Percentiles rank a stretch among this genome's conserved stretches.
phyloP scores from a whole-genome alignment of 192 early-diverging fungal species.

The Umbelopsis ramanniana region DNA sequence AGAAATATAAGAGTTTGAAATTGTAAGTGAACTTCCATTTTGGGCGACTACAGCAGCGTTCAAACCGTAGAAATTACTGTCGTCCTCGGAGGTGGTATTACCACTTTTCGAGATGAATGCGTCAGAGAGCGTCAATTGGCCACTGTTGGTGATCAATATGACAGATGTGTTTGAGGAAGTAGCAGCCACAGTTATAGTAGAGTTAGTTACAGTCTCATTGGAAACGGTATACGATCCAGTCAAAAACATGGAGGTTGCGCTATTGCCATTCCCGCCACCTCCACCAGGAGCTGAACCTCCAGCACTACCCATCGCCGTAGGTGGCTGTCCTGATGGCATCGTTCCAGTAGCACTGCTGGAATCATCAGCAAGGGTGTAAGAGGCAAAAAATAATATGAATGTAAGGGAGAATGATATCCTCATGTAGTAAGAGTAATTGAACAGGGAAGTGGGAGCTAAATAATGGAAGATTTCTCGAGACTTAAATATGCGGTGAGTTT shows the following conservation, averaged over 20 bases:
- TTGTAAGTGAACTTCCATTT: not conserved
- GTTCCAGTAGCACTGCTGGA: no score
- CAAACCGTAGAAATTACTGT: not conserved
- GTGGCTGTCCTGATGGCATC: not conserved
- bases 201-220: not conserved
- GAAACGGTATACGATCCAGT: not conserved
- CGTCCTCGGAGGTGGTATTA: not conserved
- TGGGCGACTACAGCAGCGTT: not conserved
- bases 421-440: no score
- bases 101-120: not conserved
- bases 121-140: not conserved
- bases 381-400: no score
- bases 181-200: not conserved
- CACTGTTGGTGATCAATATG: not conserved
- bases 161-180: not conserved
- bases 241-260: not conserved
- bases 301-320: not conserved
- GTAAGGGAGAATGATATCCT: no score
- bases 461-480: no score
- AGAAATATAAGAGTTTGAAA: not conserved
- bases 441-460: no score
- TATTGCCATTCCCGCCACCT: not conserved
- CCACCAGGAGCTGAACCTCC: not conserved
- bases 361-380: no score
- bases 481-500: no score